Base-by-base conservation (phyloP, 2,329 filamentous ascomycete genomes). In the Penicillium digitatum region DNA sequence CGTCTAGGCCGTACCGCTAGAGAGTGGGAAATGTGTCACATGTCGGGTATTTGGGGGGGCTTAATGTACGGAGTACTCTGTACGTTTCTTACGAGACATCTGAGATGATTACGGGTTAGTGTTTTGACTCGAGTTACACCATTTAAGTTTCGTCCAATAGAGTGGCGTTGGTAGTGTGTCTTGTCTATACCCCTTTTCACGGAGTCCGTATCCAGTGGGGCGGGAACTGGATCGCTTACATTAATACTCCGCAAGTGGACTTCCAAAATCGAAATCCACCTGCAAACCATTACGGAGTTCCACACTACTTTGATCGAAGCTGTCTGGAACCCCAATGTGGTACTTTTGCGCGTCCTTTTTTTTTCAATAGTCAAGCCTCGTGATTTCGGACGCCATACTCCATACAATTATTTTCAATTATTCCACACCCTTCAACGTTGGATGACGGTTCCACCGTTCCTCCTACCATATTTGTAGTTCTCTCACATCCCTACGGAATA, bases 1-100 rank as follows among this genome's bases (percentile, higher is more conserved):
- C 32, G 54, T 54, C 60, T 61, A 61, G 60, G 61, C 59, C 55
- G 38, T 50, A 32, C 24, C 12, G 39, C 20, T 10, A 40, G 27
- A 24, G 52, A 45, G 47, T 51, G 52, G 52, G 47, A 54, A 40
- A 20, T 44, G 24, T 38, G 26, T 32, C 20, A 44, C n/a, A 16
- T 42, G 18, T 14, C 37, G n/a, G 27, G n/a, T n/a, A n/a, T n/a
- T n/a, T n/a, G n/a, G n/a, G n/a, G n/a, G n/a, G n/a, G n/a, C n/a
- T n/a, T n/a, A n/a, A n/a, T n/a, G 32, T 35, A 37, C 34, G n/a
- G 7, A 34, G 16, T 45, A 39, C 12, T 27, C 44, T n/a, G 47
- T 45, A 51, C 52, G 35, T 20, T 48, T 48, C 11, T 22, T 39
- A 3, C 32, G 50, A 32, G 43, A 34, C 27, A 39, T n/a, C 26